These are phyloP conservation scores for Globisporangium canariense DNA, from an alignment of 352 stramenopile species.

Conservation along the genomic window DNA sequence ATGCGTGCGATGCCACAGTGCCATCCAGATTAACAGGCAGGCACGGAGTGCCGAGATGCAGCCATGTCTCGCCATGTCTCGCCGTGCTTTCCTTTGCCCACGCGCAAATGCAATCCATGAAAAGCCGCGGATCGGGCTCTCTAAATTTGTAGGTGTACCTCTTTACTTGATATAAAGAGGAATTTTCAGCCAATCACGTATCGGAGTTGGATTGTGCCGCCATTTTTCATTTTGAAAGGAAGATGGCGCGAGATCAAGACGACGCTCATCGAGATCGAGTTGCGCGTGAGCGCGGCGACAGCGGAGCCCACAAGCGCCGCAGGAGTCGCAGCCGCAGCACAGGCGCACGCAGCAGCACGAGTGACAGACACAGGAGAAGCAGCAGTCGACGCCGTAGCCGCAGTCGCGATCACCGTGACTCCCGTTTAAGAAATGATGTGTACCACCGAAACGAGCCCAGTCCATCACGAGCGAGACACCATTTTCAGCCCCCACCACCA, in stretches of 20 bases:
- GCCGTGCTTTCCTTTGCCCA: neutral
- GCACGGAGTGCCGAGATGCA: neutral
- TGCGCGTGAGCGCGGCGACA: neutral
- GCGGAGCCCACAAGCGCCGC: conserved; percentile 7
- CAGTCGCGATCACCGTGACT: conserved; percentile 1
- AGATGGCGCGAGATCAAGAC: conserved; percentile 6
- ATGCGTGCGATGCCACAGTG: neutral
- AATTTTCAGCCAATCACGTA: conserved; percentile 3
- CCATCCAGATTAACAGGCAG: neutral
- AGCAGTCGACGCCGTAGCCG: neutral
- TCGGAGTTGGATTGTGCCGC: neutral
- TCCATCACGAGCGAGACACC: neutral
- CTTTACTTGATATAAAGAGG: neutral
- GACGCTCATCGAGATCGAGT: neutral
- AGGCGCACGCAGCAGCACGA: neutral
- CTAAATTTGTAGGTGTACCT: neutral
- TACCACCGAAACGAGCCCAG: neutral
- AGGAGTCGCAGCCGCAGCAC: conserved; percentile 9
- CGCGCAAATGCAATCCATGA: neutral
- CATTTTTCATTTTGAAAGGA: neutral
- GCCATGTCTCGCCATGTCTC: neutral
- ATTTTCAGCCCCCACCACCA: neutral
- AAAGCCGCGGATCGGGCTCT: conserved; percentile 4
- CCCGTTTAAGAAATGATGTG: neutral
- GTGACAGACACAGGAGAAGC: neutral